phyloP scores from a whole-genome alignment of 2,329 filamentous ascomycete genomes.

The Cercospora zeae-maydis region DNA sequence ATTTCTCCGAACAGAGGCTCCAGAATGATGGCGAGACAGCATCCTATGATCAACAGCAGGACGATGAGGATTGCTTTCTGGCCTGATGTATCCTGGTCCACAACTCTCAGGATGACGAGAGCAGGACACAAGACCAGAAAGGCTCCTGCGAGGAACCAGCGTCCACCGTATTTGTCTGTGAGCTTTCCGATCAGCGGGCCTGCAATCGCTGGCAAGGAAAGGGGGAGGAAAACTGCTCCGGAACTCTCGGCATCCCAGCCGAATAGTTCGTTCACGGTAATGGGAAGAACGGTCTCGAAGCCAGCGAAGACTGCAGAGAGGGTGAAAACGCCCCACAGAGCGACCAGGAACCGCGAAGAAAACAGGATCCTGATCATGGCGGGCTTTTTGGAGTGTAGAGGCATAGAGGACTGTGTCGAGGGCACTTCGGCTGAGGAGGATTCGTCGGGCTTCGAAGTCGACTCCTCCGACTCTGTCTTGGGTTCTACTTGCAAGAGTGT shows the following conservation, averaged over 20 bases:
- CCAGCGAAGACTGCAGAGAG: slow-evolving; percentile 19
- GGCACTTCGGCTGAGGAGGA: neutral
- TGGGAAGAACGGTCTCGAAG: slow-evolving; percentile 23
- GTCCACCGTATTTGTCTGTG: slow-evolving; percentile 23
- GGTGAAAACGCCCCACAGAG: slow-evolving; percentile 25
- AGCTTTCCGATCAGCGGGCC: slow-evolving; percentile 23
- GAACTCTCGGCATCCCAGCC: slow-evolving; percentile 22
- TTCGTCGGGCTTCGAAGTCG: neutral
- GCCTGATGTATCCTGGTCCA: slow-evolving; percentile 14
- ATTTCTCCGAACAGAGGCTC: slow-evolving; percentile 27
- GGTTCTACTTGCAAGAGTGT: neutral
- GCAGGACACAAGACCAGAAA: slow-evolving; percentile 17
- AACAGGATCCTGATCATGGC: slow-evolving; percentile 20
- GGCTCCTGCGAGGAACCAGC: slow-evolving; percentile 20
- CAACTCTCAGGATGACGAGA: slow-evolving; percentile 23
- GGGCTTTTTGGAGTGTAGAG: slow-evolving; percentile 1
- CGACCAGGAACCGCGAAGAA: slow-evolving; percentile 22
- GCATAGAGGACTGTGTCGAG: neutral
- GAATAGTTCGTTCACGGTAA: slow-evolving; percentile 19
- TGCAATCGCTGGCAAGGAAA: slow-evolving; percentile 22
- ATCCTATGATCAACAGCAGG: slow-evolving; percentile 21
- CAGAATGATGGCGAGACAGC: slow-evolving; percentile 19
- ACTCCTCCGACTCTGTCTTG: neutral
- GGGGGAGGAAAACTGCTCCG: slow-evolving; percentile 25
- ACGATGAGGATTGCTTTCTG: slow-evolving; percentile 22